Percentiles rank a stretch among this genome's conserved stretches.
phyloP scores from a whole-genome alignment of 2,329 filamentous ascomycete species.

The Epichloe sibirici region DNA sequence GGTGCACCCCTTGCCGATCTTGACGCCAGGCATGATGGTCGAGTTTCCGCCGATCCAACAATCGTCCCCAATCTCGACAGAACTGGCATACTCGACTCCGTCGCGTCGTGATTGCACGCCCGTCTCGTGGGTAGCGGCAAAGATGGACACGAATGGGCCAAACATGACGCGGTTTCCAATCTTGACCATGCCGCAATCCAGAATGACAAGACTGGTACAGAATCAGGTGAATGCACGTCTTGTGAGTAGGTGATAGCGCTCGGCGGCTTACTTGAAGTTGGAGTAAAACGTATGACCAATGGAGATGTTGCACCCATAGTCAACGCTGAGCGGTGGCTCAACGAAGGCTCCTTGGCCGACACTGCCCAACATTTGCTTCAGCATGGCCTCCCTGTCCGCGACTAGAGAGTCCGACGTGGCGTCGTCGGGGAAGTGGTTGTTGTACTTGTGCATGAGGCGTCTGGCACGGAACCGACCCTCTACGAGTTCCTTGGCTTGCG shows the following conservation, averaged over 20 bases:
- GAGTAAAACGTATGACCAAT: slow-evolving; percentile 53
- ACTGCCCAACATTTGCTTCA: slow-evolving; percentile 36
- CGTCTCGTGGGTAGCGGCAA: slow-evolving; percentile 58
- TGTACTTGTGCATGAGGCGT: slow-evolving; percentile 45
- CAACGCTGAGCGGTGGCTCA: slow-evolving; percentile 49
- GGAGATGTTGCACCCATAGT: slow-evolving; percentile 54
- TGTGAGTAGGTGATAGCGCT: neutral
- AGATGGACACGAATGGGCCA: slow-evolving; percentile 60
- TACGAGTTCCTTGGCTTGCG: slow-evolving; percentile 34
- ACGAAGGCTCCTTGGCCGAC: slow-evolving; percentile 42
- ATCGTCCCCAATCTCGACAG: slow-evolving; percentile 37
- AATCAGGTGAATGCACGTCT: neutral
- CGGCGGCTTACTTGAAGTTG: slow-evolving; percentile 27
- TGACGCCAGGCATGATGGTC: slow-evolving; percentile 39
- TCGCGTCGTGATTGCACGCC: slow-evolving; percentile 40
- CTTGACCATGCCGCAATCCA: slow-evolving; percentile 59
- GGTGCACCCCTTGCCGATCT: slow-evolving; percentile 38
- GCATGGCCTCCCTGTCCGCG: slow-evolving; percentile 29
- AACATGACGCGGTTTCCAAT: slow-evolving; percentile 62
- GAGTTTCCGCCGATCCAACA: slow-evolving; percentile 43
- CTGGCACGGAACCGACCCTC: slow-evolving; percentile 40
- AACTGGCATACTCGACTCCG: slow-evolving; percentile 32
- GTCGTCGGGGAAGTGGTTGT: slow-evolving; percentile 39
- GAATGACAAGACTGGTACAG: slow-evolving; percentile 39
- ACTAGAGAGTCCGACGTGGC: slow-evolving; percentile 27